Evolutionary conservation across 805 yeast species (phyloP).

Genomic region (Nakazawaea wyomingensis): DNA sequence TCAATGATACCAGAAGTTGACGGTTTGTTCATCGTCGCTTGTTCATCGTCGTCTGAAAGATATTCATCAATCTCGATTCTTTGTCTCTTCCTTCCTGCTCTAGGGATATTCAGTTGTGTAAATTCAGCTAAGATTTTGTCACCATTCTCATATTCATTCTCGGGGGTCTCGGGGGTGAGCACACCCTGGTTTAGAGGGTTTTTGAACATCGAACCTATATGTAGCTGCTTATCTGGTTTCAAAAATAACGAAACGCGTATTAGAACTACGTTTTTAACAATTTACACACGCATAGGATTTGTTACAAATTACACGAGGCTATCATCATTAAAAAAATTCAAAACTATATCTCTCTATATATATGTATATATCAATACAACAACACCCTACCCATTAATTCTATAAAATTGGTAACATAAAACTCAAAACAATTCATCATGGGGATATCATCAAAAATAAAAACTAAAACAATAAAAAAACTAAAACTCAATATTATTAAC

Average conservation of each 20-base stretch:
- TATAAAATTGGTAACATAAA: neutral
- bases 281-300: no score
- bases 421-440: neutral
- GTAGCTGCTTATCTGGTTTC: no score
- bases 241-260: no score
- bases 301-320: no score
- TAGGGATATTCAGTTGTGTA: conserved; percentile 2
- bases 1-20: conserved; percentile 65
- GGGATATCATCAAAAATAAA: neutral
- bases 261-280: neutral
- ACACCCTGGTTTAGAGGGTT: neutral
- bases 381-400: neutral
- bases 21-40: conserved; percentile 15
- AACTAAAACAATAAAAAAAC: neutral
- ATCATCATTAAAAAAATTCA: no score
- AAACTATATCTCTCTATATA: neutral
- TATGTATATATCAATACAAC: neutral
- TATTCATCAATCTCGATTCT: neutral
- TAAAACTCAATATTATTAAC: neutral
- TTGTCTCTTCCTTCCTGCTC: conserved; percentile 6
- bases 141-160: neutral
- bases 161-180: conserved; percentile 5
- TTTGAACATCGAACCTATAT: no score
- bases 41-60: conserved; percentile 3
- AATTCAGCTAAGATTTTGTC: conserved; percentile 7